phyloP scores from a whole-genome alignment of 2,329 filamentous ascomycete species.

The Penicillium oxalicum region DNA sequence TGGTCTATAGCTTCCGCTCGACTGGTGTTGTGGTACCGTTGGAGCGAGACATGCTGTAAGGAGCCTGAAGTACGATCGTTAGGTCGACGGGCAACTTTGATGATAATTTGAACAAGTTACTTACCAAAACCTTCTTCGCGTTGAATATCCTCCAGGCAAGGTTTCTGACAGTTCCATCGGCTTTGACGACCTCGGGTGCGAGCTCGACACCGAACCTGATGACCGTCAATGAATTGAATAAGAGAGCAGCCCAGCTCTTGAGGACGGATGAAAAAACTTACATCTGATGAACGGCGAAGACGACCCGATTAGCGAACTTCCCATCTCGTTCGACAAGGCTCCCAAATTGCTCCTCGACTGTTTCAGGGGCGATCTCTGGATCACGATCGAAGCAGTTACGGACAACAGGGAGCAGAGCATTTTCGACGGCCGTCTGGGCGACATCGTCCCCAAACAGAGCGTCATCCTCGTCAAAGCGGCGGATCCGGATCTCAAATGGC shows the following conservation, averaged over 20 bases:
- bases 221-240: slow-evolving; percentile 7
- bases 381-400: slow-evolving; percentile 90
- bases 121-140: slow-evolving; percentile 87
- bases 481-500: slow-evolving; percentile 84
- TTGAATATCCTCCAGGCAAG: slow-evolving; percentile 92
- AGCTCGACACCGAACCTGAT: slow-evolving; percentile 82
- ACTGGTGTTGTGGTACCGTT: slow-evolving; percentile 58
- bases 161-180: slow-evolving; percentile 84
- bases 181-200: slow-evolving; percentile 82
- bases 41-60: slow-evolving; percentile 65
- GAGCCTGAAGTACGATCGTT: slow-evolving; percentile 47
- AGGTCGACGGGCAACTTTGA: not conserved
- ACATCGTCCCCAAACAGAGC: slow-evolving; percentile 56
- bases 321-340: slow-evolving; percentile 76
- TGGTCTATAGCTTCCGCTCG: slow-evolving; percentile 22
- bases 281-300: slow-evolving; percentile 94
- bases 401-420: slow-evolving; percentile 72
- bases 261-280: slow-evolving; percentile 37
- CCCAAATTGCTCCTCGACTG: slow-evolving; percentile 75
- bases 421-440: slow-evolving; percentile 66
- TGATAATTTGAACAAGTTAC: slow-evolving; percentile 30
- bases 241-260: not conserved
- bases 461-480: slow-evolving; percentile 70
- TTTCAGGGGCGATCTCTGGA: slow-evolving; percentile 79
- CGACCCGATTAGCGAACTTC: slow-evolving; percentile 83